Conservation (phyloP, 306 rosid species). For the Quercus parvula region DNA sequence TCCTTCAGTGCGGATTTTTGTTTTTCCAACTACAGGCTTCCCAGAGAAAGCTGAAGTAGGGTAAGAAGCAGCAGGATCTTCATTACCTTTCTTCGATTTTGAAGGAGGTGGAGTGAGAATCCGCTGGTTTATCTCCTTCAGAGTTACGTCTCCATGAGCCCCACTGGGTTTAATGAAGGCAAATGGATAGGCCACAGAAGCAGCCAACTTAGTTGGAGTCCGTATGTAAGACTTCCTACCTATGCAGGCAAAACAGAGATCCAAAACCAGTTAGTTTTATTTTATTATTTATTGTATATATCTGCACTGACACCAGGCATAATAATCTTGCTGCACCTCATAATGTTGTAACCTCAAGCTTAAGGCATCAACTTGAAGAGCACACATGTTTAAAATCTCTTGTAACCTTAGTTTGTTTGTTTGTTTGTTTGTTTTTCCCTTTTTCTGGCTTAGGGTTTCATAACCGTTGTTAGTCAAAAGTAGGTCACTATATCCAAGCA, state of each 20-base stretch:
- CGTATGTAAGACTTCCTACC: slow-evolving; percentile 71
- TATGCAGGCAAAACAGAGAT: slow-evolving; percentile 32
- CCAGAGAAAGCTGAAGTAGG: slow-evolving; percentile 95
- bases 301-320: neutral
- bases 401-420: neutral
- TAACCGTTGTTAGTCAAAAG: neutral
- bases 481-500: neutral
- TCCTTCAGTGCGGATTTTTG: slow-evolving; percentile 82
- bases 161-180: slow-evolving; percentile 82
- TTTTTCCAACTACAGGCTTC: slow-evolving; percentile 91
- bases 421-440: neutral
- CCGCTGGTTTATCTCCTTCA: slow-evolving; percentile 90
- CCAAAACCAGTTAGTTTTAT: slow-evolving; percentile 15
- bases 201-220: slow-evolving; percentile 64
- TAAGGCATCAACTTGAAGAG: neutral
- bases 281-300: slow-evolving; percentile 1
- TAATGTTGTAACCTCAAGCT: neutral
- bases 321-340: slow-evolving; percentile 5
- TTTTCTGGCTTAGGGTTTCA: neutral
- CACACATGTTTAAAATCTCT: slow-evolving; percentile 8
- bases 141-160: slow-evolving; percentile 77
- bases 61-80: slow-evolving; percentile 50
- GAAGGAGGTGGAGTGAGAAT: slow-evolving; percentile 70
- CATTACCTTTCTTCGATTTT: slow-evolving; percentile 43
- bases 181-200: slow-evolving; percentile 92